Conservation (phyloP, 306 rosid species). For the Senna siamea region DNA sequence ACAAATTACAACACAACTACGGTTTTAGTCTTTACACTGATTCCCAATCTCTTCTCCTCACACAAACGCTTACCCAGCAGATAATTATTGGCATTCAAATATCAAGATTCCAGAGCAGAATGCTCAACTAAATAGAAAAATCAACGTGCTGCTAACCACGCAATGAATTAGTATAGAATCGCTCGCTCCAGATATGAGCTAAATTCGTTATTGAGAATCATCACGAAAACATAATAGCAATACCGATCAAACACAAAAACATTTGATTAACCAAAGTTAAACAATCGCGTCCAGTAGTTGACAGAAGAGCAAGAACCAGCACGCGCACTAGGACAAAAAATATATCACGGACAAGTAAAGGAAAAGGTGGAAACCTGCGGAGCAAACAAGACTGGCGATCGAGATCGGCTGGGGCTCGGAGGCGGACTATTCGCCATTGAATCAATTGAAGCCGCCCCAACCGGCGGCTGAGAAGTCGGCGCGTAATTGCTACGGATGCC, state of each 20-base stretch:
- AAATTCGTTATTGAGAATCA: background rate
- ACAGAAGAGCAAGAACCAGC: background rate
- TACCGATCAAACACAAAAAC: constrained; percentile 8
- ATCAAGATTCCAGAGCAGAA: background rate
- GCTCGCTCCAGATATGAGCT: too few relatives aligned
- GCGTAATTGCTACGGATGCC: constrained; percentile 44
- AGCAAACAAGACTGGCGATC: constrained; percentile 72
- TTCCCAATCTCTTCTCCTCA: too few relatives aligned
- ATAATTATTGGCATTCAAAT: constrained; percentile 22
- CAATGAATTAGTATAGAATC: too few relatives aligned
- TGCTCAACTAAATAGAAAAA: background rate
- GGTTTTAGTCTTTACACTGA: background rate
- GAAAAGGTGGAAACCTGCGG: constrained; percentile 66
- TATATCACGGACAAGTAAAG: background rate
- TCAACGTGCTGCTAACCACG: background rate
- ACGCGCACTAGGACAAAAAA: background rate
- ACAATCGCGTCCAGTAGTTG: constrained; percentile 27
- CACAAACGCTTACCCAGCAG: constrained; percentile 23
- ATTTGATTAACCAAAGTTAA: constrained; percentile 28
- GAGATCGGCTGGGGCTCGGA: constrained; percentile 66
- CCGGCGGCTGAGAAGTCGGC: constrained; percentile 42
- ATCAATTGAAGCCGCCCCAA: constrained; percentile 60
- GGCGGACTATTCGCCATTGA: constrained; percentile 79
- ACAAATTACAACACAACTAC: background rate
- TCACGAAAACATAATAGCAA: constrained; percentile 6